Conservation (phyloP, 2,329 filamentous ascomycete species). For the Fusarium redolens region DNA sequence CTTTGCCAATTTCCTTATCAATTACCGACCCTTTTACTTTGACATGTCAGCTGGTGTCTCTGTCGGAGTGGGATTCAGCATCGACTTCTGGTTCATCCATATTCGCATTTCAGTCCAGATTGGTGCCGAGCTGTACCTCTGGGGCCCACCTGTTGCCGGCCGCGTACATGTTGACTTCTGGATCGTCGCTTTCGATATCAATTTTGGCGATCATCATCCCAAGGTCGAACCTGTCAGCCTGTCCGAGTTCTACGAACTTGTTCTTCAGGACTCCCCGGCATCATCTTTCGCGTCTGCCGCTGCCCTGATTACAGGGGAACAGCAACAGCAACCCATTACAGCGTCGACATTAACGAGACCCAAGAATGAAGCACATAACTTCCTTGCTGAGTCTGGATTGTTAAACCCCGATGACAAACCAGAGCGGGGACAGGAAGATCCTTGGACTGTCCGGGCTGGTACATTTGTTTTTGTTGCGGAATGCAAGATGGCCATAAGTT, state of each 20-base stretch:
- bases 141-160: not conserved
- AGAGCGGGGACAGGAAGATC: not conserved
- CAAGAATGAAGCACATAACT: constrained; percentile 9
- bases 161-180: constrained; percentile 7
- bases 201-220: not conserved
- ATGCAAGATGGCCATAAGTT: constrained; percentile 8
- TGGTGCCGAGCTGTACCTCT: not conserved
- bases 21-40: constrained; percentile 3
- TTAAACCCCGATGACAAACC: not conserved
- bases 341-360: not conserved
- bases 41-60: not conserved
- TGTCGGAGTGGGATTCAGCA: not conserved
- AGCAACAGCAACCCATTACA: not conserved
- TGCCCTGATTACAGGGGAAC: not conserved
- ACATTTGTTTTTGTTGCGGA: constrained; percentile 3
- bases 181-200: constrained; percentile 9
- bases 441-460: not conserved
- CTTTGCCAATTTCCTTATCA: constrained; percentile 54
- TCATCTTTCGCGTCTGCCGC: not conserved
- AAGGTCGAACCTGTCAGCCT: not conserved
- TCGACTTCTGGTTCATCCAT: not conserved
- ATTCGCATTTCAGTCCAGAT: not conserved
- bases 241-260: not conserved
- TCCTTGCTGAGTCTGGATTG: not conserved
- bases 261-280: not conserved